Conservation (phyloP, 2,329 filamentous ascomycete genomes). For the Cercospora brassicicola region DNA sequence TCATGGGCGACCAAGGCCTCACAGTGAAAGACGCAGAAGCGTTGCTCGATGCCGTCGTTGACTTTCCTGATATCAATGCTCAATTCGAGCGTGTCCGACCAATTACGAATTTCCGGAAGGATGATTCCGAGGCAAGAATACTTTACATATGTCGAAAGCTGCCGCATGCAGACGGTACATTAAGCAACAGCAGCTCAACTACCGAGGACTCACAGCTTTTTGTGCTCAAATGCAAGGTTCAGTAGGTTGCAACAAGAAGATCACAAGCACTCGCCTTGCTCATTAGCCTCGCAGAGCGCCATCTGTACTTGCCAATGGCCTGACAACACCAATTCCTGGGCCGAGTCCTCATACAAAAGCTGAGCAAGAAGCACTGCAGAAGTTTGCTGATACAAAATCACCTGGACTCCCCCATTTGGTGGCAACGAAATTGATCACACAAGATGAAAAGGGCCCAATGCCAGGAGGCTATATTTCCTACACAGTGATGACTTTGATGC, state of each 20-base stretch:
- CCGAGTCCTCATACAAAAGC: constrained; percentile 32
- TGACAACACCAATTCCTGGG: constrained; percentile 26
- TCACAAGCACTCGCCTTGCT: background rate
- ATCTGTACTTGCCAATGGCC: constrained; percentile 29
- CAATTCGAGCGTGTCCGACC: constrained; percentile 26
- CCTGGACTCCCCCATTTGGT: constrained; percentile 32
- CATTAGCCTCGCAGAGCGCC: constrained; percentile 24
- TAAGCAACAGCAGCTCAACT: background rate
- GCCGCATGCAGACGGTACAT: background rate
- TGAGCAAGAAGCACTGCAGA: constrained; percentile 32
- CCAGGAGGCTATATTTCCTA: constrained; percentile 35
- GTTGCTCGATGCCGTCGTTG: constrained; percentile 21
- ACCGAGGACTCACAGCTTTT: constrained; percentile 17
- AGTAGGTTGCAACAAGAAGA: constrained; percentile 23
- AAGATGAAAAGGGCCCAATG: constrained; percentile 28
- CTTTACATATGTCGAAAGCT: constrained; percentile 30
- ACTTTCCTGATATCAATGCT: constrained; percentile 19
- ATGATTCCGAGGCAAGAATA: constrained; percentile 35
- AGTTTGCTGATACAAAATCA: constrained; percentile 24
- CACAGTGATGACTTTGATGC: constrained; percentile 35
- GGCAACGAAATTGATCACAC: constrained; percentile 24
- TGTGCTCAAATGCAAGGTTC: constrained; percentile 38
- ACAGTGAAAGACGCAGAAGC: constrained; percentile 25
- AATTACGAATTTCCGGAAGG: constrained; percentile 38
- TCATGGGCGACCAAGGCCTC: constrained; percentile 24